Evolutionary conservation across 352 stramenopile genomes (phyloP).

Genomic region (Saprolegnia parasitica): DNA sequence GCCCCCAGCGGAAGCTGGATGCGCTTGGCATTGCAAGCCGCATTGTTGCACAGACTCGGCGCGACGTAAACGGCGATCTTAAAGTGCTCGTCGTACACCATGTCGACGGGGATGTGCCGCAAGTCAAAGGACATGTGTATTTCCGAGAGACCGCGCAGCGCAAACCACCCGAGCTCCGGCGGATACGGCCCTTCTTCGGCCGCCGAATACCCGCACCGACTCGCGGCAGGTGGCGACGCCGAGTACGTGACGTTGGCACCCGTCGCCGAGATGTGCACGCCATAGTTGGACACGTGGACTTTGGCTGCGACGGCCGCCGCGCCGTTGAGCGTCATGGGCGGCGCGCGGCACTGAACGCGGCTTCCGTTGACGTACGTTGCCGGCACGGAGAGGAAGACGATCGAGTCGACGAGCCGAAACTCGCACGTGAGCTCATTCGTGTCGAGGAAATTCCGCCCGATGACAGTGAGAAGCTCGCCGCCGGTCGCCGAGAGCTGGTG

Average conservation of each 20-base stretch:
- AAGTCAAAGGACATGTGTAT: conserved; percentile 94
- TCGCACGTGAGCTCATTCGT: conserved; percentile 82
- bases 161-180: conserved; percentile 90
- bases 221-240: conserved; percentile 35
- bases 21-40: conserved; percentile 66
- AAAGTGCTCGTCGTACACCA: conserved; percentile 95
- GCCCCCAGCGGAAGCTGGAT: conserved; percentile 47
- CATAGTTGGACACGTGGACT: conserved; percentile 80
- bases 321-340: conserved; percentile 45
- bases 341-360: conserved; percentile 69
- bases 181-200: conserved; percentile 76
- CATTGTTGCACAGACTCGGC: conserved; percentile 89
- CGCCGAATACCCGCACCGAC: conserved; percentile 31
- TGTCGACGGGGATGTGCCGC: conserved; percentile 80
- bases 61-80: conserved; percentile 93
- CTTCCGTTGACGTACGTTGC: conserved; percentile 82
- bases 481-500: conserved; percentile 35
- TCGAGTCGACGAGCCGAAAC: conserved; percentile 42
- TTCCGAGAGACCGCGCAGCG: conserved; percentile 86
- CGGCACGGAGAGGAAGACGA: conserved; percentile 34
- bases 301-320: conserved; percentile 35
- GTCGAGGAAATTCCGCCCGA: conserved; percentile 93
- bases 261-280: conserved; percentile 64
- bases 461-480: conserved; percentile 80
- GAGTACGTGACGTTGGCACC: conserved; percentile 46